Evolutionary conservation across 139 green algal genomes (phyloP), one percentile per base, ranked within the genome.

Genomic region (Coccomyxa sp.): DNA sequence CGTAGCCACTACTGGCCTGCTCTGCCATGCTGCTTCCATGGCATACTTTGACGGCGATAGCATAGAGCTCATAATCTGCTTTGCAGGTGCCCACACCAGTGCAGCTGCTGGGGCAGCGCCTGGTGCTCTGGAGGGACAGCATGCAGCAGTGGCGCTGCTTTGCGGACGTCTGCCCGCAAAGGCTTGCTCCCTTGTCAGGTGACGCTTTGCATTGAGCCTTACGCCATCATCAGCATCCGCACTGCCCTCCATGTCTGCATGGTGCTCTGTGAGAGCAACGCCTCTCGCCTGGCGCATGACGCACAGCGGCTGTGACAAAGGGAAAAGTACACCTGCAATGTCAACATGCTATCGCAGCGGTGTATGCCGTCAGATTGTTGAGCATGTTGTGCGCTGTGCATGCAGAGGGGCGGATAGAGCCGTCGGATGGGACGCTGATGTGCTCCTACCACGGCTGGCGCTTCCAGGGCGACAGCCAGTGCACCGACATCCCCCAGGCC

Each of bases 361-460:
- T 64, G 50, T 5, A 18, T 31, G 18, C 10, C 44, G 10, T 58
- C 14, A 27, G 44, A 58, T 10, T 27, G 44, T 10, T 58, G 44
- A 64, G 27, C 50, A 31, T 18, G 50, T 18, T 18, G 4, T 22
- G 22, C 50, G 18, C 2, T 64, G 50, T 64, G 2, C 22, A 18
- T 64, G 50, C 78, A 76, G 88, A 91, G 80, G 86, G 89, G 9
- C 81, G 86, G 22, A 73, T 93, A 0, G 83, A 89, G 39, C 36
- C 54, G 64, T 27, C 68, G 0, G 76, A 82, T 29, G 86, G 86
- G 55, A 77, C 79, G 35, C 82, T 93, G 78, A 82, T 84, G 75
- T 93, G 89, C 82, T 79, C 70, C 64, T 89, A 89, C 79, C 87
- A 93, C 75, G 85, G 89, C 22, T 82, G 78, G 78, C 44, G 50